Percentiles rank a stretch among this genome's conserved stretches.
These are phyloP conservation scores for Coelastrella sp. DNA, from an alignment of 139 green algal species.

Conservation along the genomic window DNA sequence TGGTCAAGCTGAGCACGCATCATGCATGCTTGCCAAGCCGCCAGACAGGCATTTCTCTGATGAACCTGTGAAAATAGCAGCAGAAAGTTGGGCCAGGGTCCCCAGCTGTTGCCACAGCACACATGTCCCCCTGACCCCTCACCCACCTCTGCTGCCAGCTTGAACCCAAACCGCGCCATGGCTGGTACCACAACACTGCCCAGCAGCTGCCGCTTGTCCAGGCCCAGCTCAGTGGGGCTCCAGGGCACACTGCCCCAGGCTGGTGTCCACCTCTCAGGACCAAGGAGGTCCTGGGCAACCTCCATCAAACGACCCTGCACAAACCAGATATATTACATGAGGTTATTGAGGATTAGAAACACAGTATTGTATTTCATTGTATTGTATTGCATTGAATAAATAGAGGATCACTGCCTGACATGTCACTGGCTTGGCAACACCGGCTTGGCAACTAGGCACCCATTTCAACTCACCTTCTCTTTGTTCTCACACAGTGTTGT, in stretches of 20 bases:
- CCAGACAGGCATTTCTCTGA: too few relatives aligned
- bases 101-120: too few relatives aligned
- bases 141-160: not conserved
- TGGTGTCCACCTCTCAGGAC: constrained; percentile 47
- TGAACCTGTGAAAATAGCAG: too few relatives aligned
- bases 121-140: not conserved
- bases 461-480: not conserved
- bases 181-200: not conserved
- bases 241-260: constrained; percentile 41
- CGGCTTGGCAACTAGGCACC: not conserved
- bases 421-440: not conserved
- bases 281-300: constrained; percentile 69
- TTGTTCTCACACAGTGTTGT: not conserved
- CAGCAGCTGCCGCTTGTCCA: constrained; percentile 75
- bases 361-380: too few relatives aligned
- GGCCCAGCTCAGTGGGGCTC: constrained; percentile 64
- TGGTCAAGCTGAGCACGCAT: too few relatives aligned
- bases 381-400: too few relatives aligned
- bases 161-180: not conserved
- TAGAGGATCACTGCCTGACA: too few relatives aligned
- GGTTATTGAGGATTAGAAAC: too few relatives aligned
- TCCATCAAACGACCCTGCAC: constrained; percentile 68
- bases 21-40: too few relatives aligned
- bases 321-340: not conserved
- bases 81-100: too few relatives aligned